Conservation (phyloP, 371 early-diverging fungal species). For the Mortierella sp. region DNA sequence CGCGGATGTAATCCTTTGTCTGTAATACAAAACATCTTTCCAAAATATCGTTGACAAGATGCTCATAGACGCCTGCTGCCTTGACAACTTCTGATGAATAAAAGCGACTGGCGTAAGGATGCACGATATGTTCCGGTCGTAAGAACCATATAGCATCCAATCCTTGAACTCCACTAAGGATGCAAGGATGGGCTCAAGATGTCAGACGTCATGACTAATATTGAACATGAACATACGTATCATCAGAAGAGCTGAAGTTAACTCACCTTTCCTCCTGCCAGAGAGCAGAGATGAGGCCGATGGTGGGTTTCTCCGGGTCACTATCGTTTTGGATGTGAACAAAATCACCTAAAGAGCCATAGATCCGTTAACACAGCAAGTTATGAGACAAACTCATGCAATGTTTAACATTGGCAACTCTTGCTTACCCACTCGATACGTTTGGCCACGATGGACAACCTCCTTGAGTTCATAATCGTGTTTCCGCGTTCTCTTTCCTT, state of each 20-base stretch:
- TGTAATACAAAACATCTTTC: constrained; percentile 39
- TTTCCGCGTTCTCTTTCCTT: constrained; percentile 23
- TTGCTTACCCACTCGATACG: constrained; percentile 33
- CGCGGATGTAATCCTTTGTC: constrained; percentile 37
- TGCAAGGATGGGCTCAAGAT: not conserved
- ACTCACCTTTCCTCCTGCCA: constrained; percentile 49
- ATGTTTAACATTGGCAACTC: too few relatives aligned
- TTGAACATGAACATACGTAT: too few relatives aligned
- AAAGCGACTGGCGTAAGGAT: constrained; percentile 49
- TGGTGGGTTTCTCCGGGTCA: constrained; percentile 39
- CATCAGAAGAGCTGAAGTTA: too few relatives aligned
- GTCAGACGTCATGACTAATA: not conserved
- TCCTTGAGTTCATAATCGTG: constrained; percentile 30
- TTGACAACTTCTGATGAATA: constrained; percentile 48
- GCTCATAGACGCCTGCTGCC: constrained; percentile 36
- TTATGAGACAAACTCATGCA: too few relatives aligned
- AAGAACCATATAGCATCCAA: constrained; percentile 49
- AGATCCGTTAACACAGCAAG: not conserved
- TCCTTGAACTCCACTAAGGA: constrained; percentile 5
- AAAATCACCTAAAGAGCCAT: constrained; percentile 26
- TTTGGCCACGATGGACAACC: constrained; percentile 21
- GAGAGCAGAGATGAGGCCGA: constrained; percentile 39
- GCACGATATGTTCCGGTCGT: constrained; percentile 47
- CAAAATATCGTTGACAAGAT: constrained; percentile 29
- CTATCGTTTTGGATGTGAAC: constrained; percentile 42